Evolutionary conservation across 805 yeast genomes (phyloP).

Genomic region (Komagataella pastoris): DNA sequence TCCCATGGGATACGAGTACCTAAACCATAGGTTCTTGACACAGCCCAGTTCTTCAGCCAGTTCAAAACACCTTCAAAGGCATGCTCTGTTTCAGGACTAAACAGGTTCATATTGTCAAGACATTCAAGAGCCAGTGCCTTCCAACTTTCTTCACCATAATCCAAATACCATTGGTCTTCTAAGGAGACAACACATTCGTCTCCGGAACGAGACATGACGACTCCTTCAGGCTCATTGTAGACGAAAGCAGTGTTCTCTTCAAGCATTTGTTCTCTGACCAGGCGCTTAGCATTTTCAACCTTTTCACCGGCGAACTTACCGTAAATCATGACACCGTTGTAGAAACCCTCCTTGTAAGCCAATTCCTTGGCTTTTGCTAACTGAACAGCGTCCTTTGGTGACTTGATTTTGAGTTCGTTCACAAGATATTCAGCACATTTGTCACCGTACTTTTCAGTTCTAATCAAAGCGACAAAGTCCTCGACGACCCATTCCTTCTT

Average conservation of each 20-base stretch:
- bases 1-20: constrained; percentile 98
- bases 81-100: constrained; percentile 70
- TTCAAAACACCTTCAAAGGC: constrained; percentile 90
- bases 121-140: constrained; percentile 70
- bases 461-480: constrained; percentile 62
- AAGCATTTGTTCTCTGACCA: constrained; percentile 72
- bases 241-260: constrained; percentile 71
- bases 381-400: constrained; percentile 83
- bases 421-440: constrained; percentile 74
- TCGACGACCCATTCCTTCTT: constrained; percentile 75
- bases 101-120: constrained; percentile 63
- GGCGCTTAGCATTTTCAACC: constrained; percentile 84
- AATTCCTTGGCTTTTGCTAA: constrained; percentile 87
- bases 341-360: constrained; percentile 94
- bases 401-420: constrained; percentile 78
- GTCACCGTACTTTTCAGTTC: constrained; percentile 80
- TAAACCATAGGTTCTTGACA: constrained; percentile 90
- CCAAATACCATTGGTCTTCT: constrained; percentile 97
- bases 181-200: constrained; percentile 93
- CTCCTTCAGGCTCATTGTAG: constrained; percentile 89
- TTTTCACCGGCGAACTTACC: constrained; percentile 83
- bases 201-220: constrained; percentile 88
- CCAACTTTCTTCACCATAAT: constrained; percentile 94
- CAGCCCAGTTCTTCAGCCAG: constrained; percentile 98
- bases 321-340: constrained; percentile 68